Conservation (phyloP, 106 monocot species). For the Platanthera guangdongensis region DNA sequence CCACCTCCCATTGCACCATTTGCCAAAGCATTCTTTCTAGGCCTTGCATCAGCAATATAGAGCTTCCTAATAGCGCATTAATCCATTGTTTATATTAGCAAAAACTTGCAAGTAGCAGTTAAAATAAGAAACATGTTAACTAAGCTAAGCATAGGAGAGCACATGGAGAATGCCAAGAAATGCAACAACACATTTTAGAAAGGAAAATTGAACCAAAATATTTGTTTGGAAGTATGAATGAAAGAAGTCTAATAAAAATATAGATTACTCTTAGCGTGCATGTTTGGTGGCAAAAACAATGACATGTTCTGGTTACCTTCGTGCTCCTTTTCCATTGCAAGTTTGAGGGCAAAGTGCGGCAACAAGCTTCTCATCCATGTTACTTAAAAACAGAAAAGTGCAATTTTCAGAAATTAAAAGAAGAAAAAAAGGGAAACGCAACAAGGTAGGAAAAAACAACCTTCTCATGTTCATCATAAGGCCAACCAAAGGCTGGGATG, state of each 20-base stretch:
- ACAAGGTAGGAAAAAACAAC: conserved; percentile 20
- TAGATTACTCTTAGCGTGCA: background rate
- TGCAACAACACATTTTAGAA: conserved; percentile 1
- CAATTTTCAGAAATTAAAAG: background rate
- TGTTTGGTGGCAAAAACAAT: background rate
- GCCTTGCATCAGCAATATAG: conserved; percentile 97
- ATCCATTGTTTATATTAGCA: conserved; percentile 1
- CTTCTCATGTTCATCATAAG: conserved; percentile 83
- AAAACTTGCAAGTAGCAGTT: background rate
- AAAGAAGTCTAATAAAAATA: background rate
- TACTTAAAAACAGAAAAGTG: conserved; percentile 31
- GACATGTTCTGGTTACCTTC: conserved; percentile 31
- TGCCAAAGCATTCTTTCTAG: conserved; percentile 92
- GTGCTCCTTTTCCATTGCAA: conserved; percentile 21
- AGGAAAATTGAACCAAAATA: background rate
- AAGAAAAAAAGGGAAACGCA: background rate
- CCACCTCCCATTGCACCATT: conserved; percentile 98
- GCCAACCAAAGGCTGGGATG: conserved; percentile 94
- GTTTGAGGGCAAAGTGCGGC: conserved; percentile 66
- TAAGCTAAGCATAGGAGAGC: background rate
- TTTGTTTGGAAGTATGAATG: background rate
- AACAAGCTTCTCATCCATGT: conserved; percentile 97
- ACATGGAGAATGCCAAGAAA: background rate
- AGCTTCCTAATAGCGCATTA: conserved; percentile 55
- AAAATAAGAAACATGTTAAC: background rate